Evolutionary conservation across 2,329 filamentous ascomycete species (phyloP), one percentile per base, ranked within the genome.

Genomic region (Ilyonectria destructans): DNA sequence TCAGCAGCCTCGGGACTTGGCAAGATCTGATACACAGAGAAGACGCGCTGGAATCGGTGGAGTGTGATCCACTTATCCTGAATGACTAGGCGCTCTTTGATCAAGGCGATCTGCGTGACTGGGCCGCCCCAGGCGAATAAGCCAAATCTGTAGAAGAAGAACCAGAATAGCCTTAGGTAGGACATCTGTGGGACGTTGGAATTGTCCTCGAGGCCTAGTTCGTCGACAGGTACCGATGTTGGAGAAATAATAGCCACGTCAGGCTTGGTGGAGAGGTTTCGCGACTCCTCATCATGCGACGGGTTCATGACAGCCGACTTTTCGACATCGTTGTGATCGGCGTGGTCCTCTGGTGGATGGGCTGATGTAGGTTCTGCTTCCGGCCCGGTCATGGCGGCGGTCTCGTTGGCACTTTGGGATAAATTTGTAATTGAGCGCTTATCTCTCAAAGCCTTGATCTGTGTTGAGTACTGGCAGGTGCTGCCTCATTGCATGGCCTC

Each of bases 11-110:
- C 26, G 26, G 26, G 26, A 6, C 52, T 52, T 21, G 52, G 60
- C 12, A 63, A 40, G 43, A 63, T 63, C 51, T 63, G 60, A n/a
- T 63, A 63, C 69, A 60, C 62, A 21, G 62, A 65, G 45, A 65
- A 60, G 58, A 60, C 43, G 43, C 58, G 45, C 10, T 60, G 43
- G 45, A 60, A 60, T n/a, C 43, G 58, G 15, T 5, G 43, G 31
- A 60, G 58, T 2, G 58, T 12, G 45, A 60, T 60, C 58, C 58
- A 60, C 45, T 60, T 60, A 26, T 60, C 58, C n/a, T 60, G 58
- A 31, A 60, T 26, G 10, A 60, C 58, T 31, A 60, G 58, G 19
- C 31, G 12, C 2, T 60, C 58, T 13, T 60, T 60, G 58, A 60
- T 60, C 43, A 60, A 13, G 31, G 43, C 23, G 33, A 51, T 60